Base-by-base conservation (phyloP, 441 rosid species). In the Adansonia gregorii region DNA sequence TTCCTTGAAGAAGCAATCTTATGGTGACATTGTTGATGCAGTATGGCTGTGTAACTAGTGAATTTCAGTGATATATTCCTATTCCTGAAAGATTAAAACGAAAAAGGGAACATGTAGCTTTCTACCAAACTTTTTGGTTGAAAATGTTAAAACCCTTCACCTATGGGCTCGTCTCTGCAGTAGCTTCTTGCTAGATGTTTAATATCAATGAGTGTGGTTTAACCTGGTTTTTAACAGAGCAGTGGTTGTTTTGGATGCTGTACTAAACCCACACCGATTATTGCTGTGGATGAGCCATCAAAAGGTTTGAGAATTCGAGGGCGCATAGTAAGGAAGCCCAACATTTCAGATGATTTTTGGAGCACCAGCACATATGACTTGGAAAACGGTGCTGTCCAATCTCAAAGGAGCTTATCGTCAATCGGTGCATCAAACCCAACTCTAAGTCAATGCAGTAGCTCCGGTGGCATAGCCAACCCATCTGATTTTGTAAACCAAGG, bases 401-500 rank as follows among this genome's bases (percentile, higher is more conserved):
- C 87, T 60, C 87, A 78, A 43, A 84, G 85, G 87, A 89, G 90
- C 81, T 24, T 82, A 70, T 85, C 87, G 0, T 81, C 87, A 2
- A 82, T 88, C 77, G 86, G 86, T 48, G 68, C 81, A 66, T 79
- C 86, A 45, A 82, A 81, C 80, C 76, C 82, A 66, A 80, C 80
- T 54, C 79, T 80, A 17, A 61, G 72, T 74, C 73, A 76, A n/a
- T 79, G 20, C 24, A 72, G 63, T 55, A 71, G 79, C 80, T 72
- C 72, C 41, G 67, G 79, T 74, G 84, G 88, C 80, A 46, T 69
- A 19, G 59, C 75, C 80, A 82, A 77, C 78, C 79, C 83, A 12
- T 67, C 86, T 15, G 91, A 89, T 17, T 89, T 91, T 73, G 83
- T 88, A 43, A 91, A 91, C 79, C 91, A 86, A n/a, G 95, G 93